Conservation (phyloP, 768 basidiomycete species). For the Boletus huronensis region DNA sequence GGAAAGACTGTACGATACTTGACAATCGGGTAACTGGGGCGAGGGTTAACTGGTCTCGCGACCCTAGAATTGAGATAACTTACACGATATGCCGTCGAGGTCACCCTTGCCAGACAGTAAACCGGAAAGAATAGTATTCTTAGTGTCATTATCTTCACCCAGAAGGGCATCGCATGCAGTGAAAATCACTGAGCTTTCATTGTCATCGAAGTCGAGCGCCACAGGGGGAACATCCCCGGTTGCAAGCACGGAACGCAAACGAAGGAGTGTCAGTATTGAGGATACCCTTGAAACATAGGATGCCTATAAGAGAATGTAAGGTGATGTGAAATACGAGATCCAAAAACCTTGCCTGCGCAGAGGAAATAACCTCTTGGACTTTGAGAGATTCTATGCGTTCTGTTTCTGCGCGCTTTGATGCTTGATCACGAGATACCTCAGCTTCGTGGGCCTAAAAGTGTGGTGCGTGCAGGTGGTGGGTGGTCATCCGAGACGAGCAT, state of each 20-base stretch:
- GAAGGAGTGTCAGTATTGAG: slow-evolving; percentile 56
- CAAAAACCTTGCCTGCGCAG: slow-evolving; percentile 48
- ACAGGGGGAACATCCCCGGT: slow-evolving; percentile 43
- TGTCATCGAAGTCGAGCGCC: slow-evolving; percentile 41
- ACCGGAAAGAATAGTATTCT: slow-evolving; percentile 49
- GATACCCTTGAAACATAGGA: slow-evolving; percentile 41
- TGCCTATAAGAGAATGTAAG: slow-evolving; percentile 35
- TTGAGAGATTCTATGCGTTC: slow-evolving; percentile 56
- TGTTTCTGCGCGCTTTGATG: slow-evolving; percentile 50
- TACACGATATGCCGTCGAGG: slow-evolving; percentile 63
- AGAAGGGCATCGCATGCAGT: slow-evolving; percentile 52
- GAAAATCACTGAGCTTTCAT: slow-evolving; percentile 55
- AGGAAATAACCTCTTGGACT: slow-evolving; percentile 52
- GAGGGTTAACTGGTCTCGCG: slow-evolving; percentile 5
- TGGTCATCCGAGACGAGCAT: slow-evolving; percentile 8
- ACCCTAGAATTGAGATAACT: slow-evolving; percentile 19
- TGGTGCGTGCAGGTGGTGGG: slow-evolving; percentile 1
- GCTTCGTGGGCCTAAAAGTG: slow-evolving; percentile 55
- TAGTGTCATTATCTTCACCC: slow-evolving; percentile 50
- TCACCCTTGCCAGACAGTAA: slow-evolving; percentile 58
- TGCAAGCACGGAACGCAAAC: slow-evolving; percentile 50
- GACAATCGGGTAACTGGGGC: slow-evolving; percentile 57
- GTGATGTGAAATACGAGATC: neutral
- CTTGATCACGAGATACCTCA: slow-evolving; percentile 55
- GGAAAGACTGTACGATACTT: slow-evolving; percentile 52